Evolutionary conservation across 78 protist genomes (phyloP).

Genomic region (Guillardia theta): DNA sequence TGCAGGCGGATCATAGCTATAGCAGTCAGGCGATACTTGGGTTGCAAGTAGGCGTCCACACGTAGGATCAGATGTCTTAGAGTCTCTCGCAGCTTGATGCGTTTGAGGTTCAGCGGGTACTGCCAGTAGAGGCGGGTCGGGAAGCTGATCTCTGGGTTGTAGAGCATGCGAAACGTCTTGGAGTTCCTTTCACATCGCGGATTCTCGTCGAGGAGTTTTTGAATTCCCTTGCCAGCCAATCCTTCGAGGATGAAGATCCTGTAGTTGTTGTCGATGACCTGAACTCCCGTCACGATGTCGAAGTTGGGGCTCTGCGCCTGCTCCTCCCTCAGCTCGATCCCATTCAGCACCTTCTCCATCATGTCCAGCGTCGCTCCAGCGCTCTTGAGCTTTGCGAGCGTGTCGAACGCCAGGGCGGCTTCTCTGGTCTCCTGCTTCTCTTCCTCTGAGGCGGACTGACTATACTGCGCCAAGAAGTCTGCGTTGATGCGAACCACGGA

Average conservation of each 20-base stretch:
- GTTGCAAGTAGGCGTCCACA: background rate
- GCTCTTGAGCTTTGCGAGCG: background rate
- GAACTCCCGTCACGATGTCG: constrained; percentile 3
- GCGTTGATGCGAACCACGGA: background rate
- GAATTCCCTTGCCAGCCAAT: background rate
- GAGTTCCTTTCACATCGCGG: background rate
- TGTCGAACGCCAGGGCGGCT: background rate
- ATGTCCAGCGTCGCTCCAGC: background rate
- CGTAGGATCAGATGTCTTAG: background rate
- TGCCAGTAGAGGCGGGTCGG: background rate
- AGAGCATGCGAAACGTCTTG: background rate
- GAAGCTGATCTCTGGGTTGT: constrained; percentile 36
- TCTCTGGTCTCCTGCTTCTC: background rate
- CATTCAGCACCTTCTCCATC: background rate
- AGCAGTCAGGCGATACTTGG: background rate
- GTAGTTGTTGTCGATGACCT: background rate
- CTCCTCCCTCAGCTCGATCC: background rate
- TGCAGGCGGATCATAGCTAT: background rate
- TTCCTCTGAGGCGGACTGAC: background rate
- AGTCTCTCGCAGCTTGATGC: background rate
- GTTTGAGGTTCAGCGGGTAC: background rate
- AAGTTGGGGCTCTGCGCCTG: background rate
- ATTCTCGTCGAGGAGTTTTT: background rate
- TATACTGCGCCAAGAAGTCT: background rate
- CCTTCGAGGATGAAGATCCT: constrained; percentile 1